Evolutionary conservation across 2,329 filamentous ascomycete species (phyloP), one percentile per base, ranked within the genome.

Genomic region (Aspergillus sp.): DNA sequence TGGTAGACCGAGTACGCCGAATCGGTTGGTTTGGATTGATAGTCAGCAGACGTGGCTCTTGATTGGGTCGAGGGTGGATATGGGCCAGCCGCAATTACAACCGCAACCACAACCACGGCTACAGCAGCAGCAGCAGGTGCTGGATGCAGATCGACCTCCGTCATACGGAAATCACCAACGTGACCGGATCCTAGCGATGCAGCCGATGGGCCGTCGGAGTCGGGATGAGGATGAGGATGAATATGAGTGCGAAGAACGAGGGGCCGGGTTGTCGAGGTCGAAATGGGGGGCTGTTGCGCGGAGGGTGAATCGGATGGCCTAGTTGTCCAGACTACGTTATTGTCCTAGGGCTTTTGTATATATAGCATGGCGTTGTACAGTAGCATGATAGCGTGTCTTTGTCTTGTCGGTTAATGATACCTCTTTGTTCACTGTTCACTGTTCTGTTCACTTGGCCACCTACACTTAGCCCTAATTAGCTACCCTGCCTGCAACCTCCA

Each of bases 11-110:
- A n/a, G n/a, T n/a, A n/a, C n/a, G n/a, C n/a, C 51, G 27, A 35
- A 57, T 5, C 52, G 52, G 2, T 56, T 66, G 8, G 48, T 61
- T 12, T 67, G 64, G 64, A 42, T 60, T 1, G 63, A 66, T 8
- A 50, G 55, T 5, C 56, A 61, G 44, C 53, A 56, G 35, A 50
- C 58, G 32, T 66, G 64, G 64, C 49, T 60, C n/a, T 36, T 57
- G n/a, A n/a, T n/a, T n/a, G n/a, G n/a, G n/a, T n/a, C n/a, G n/a
- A n/a, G n/a, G n/a, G n/a, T n/a, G n/a, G n/a, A n/a, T n/a, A n/a
- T 28, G 8, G 29, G 29, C 35, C 35, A n/a, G n/a, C n/a, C n/a
- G 19, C 35, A n/a, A 38, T 6, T 38, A 38, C 35, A 30, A 30
- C 27, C 29, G 4, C 41, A 29, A n/a, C 5, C 41, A 4, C n/a